Evolutionary conservation across 169 alveolate genomes (phyloP).

Genomic region (Cryptosporidium sp.): DNA sequence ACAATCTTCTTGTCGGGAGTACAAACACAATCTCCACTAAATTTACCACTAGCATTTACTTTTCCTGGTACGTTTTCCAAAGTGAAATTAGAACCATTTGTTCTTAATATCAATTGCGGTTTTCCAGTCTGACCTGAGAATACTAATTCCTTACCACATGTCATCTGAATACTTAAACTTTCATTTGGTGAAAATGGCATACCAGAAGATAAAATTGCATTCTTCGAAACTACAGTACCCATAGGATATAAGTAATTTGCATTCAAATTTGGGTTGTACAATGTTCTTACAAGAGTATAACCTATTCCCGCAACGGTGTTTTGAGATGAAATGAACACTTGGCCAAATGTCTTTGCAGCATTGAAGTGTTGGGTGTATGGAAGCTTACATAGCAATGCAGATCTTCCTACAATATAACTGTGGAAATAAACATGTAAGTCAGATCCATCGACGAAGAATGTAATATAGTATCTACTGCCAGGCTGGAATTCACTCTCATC

Average conservation of each 20-base stretch:
- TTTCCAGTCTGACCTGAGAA: slow-evolving; percentile 48
- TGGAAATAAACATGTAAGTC: slow-evolving; percentile 51
- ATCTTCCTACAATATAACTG: neutral
- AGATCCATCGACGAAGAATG: neutral
- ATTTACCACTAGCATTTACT: slow-evolving; percentile 31
- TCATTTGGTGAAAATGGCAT: slow-evolving; percentile 70
- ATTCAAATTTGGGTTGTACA: slow-evolving; percentile 10
- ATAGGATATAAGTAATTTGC: slow-evolving; percentile 43
- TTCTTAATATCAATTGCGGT: slow-evolving; percentile 29
- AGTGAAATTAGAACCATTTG: neutral
- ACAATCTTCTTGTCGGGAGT: slow-evolving; percentile 16
- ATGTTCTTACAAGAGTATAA: slow-evolving; percentile 16
- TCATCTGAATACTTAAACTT: slow-evolving; percentile 42
- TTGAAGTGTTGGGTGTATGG: slow-evolving; percentile 53
- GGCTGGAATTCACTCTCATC: slow-evolving; percentile 41
- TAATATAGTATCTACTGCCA: slow-evolving; percentile 9
- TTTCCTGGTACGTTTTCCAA: slow-evolving; percentile 35
- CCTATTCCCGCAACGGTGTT: neutral
- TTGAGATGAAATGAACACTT: neutral
- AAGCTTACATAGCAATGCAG: slow-evolving; percentile 38
- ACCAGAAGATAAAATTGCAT: slow-evolving; percentile 51
- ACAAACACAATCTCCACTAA: slow-evolving; percentile 45
- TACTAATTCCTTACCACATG: slow-evolving; percentile 35
- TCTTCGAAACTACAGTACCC: slow-evolving; percentile 52
- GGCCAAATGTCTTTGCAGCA: slow-evolving; percentile 36